These are phyloP conservation scores for Cercospora beticola DNA, from an alignment of 2,329 filamentous ascomycete species.

Conservation along the genomic window DNA sequence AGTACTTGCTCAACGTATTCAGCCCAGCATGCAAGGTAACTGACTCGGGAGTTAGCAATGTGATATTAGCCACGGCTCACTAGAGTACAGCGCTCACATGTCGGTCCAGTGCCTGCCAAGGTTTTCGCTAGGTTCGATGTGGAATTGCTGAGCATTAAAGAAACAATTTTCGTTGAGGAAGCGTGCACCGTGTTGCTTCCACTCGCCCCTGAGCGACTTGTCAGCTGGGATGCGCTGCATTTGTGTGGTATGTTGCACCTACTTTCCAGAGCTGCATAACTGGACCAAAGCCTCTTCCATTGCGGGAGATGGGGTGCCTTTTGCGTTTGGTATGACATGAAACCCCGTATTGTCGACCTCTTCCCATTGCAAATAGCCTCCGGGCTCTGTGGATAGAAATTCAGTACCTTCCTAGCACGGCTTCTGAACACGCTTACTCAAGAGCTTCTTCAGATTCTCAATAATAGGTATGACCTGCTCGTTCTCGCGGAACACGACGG, in stretches of 20 bases:
- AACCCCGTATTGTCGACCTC: neutral
- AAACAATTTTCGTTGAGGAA: neutral
- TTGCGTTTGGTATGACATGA: neutral
- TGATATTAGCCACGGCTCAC: too few species aligned
- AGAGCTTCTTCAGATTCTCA: neutral
- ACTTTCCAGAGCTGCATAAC: neutral
- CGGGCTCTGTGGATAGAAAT: neutral
- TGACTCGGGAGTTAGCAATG: neutral
- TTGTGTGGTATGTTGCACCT: neutral
- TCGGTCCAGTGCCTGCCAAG: neutral
- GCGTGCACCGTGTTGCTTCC: neutral
- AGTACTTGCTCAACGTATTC: neutral
- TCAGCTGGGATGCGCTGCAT: neutral
- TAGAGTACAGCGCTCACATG: neutral
- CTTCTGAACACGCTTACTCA: neutral
- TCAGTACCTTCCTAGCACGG: neutral
- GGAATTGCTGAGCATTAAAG: neutral
- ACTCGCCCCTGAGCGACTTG: neutral
- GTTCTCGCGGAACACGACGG: conserved; percentile 2
- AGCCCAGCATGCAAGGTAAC: neutral
- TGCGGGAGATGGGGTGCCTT: neutral
- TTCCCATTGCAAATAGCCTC: neutral
- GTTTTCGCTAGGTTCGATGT: neutral
- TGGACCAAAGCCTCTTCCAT: neutral
- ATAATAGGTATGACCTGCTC: neutral